phyloP scores from a whole-genome alignment of 2,329 filamentous ascomycete genomes.

The Nemania abortiva region DNA sequence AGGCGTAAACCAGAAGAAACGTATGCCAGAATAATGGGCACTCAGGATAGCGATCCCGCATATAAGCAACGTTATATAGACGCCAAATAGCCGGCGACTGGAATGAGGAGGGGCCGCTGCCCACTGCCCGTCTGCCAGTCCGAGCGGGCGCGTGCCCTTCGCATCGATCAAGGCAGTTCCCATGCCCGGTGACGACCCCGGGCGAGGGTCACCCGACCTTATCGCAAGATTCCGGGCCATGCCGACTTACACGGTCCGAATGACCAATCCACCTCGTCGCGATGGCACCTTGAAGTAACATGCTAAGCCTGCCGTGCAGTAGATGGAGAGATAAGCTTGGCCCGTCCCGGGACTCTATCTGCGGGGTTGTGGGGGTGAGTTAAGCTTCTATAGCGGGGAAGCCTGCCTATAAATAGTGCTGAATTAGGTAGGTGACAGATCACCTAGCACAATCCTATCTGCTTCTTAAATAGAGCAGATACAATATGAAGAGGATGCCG shows the following conservation, averaged over 20 bases:
- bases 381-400: slow-evolving; percentile 24
- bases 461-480: no score
- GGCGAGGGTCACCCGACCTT: slow-evolving; percentile 21
- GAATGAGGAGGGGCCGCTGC: not conserved
- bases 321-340: slow-evolving; percentile 7
- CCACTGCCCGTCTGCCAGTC: not conserved
- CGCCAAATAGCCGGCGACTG: not conserved
- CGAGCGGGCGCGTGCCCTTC: slow-evolving; percentile 32
- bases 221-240: slow-evolving; percentile 30
- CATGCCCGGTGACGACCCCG: slow-evolving; percentile 25
- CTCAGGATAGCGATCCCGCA: slow-evolving; percentile 14
- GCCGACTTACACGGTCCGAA: slow-evolving; percentile 19
- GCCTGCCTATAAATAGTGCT: slow-evolving; percentile 1
- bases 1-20: slow-evolving; percentile 18
- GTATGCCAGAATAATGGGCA: slow-evolving; percentile 1
- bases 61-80: slow-evolving; percentile 25
- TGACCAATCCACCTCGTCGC: slow-evolving; percentile 23
- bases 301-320: slow-evolving; percentile 1
- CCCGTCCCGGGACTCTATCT: slow-evolving; percentile 12
- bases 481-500: no score
- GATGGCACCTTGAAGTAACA: slow-evolving; percentile 23
- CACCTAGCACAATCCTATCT: no score
- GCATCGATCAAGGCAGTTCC: not conserved
- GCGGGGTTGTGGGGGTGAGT: slow-evolving; percentile 14
- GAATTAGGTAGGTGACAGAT: not conserved